Base-by-base conservation (phyloP, 1,139 yeast species). In the Spathaspora sp. region DNA sequence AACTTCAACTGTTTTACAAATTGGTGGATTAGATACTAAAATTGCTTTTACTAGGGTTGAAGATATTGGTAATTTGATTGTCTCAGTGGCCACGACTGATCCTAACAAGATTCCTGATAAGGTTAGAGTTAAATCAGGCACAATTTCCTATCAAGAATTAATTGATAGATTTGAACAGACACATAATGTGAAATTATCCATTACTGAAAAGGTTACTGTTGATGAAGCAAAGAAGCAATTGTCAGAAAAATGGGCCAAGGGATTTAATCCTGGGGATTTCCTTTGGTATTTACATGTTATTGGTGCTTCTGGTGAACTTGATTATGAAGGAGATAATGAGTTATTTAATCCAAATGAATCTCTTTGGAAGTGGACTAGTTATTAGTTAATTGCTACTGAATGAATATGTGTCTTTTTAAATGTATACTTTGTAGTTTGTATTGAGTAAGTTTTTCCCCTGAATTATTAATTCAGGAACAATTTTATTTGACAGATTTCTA, bases 281-380 rank as follows among this genome's bases (percentile, higher is more conserved):
- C 43, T 64, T 2, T 61, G 53, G 50, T 74, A 72, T 52, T 60
- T 76, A 46, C 67, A 65, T 37, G 51, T 44, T 23, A 47, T 52
- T 26, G 39, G 46, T 41, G 52, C 54, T 43, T 60, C 69, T 34
- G 68, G 60, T 45, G 78, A 80, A 43, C 59, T 57, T 37, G 79
- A 69, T 45, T 53, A 61, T 39, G 70, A 65, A 49, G 56, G 61
- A 27, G 77, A 79, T 41, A 72, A 73, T 46, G 86, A 82, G 54
- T 55, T 76, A 36, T 68, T 82, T 46, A 82, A 82, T 58, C 86
- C 86, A 1, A 70, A 70, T 17, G 78, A 78, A 59, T 59, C 67
- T 2, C 55, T 74, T 42, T 82, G 82, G 78, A 74, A 72, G 55
- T 81, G 86, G 85, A 67, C 54, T 26, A 43, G 47, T 29, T 53